phyloP scores from a whole-genome alignment of 495 filamentous ascomycete genomes.

The Neurospora sp. region DNA sequence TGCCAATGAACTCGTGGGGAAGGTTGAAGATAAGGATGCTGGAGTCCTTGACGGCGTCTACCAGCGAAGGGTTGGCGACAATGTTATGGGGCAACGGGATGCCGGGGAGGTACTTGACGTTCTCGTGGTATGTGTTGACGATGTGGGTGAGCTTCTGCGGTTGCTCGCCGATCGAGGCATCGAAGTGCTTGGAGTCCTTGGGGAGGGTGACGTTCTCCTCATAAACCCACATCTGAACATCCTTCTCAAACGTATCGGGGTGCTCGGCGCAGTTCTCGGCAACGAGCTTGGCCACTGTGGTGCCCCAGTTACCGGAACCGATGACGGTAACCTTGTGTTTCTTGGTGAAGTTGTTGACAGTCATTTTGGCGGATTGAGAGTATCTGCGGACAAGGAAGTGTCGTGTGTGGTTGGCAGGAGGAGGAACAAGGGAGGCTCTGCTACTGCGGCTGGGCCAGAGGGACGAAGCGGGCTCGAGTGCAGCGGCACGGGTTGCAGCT shows the following conservation, averaged over 20 bases:
- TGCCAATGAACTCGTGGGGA: constrained; percentile 93
- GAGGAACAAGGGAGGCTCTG: background rate
- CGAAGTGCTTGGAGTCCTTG: constrained; percentile 51
- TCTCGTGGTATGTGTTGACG: constrained; percentile 91
- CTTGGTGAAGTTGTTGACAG: constrained; percentile 15
- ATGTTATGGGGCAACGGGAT: constrained; percentile 79
- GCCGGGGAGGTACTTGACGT: constrained; percentile 89
- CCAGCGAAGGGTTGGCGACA: constrained; percentile 78
- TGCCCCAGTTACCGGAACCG: constrained; percentile 97
- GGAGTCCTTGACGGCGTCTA: constrained; percentile 68
- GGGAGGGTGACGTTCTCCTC: constrained; percentile 75
- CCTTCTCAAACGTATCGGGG: constrained; percentile 67
- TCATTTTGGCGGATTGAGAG: constrained; percentile 22
- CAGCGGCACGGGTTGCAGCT: background rate
- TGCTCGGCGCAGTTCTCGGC: constrained; percentile 80
- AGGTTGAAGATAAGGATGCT: constrained; percentile 93
- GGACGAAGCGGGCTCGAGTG: background rate
- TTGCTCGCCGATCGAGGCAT: constrained; percentile 35
- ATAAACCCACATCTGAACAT: constrained; percentile 96
- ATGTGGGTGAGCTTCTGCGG: constrained; percentile 78
- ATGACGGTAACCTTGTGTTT: constrained; percentile 94
- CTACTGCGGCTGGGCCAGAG: background rate
- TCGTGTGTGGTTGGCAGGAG: background rate
- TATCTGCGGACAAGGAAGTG: constrained; percentile 3
- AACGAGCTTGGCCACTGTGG: constrained; percentile 91